Conservation (phyloP, 345 rosid genomes). For the Physaria fendleri region DNA sequence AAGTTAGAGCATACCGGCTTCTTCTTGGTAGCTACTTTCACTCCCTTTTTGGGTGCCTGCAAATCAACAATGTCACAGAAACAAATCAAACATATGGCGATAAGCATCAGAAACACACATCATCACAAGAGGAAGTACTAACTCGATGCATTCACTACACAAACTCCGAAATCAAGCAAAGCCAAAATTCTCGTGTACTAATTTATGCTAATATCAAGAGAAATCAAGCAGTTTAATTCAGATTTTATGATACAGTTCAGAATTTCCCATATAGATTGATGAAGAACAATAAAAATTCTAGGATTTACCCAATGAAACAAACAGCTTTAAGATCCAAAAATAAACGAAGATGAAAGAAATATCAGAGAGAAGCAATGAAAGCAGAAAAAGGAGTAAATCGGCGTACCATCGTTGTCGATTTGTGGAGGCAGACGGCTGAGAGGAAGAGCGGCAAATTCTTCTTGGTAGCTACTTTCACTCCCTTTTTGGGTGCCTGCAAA, state of each 20-base stretch:
- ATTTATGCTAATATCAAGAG: not conserved
- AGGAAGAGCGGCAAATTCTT: conserved; percentile 33
- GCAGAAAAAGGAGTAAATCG: not conserved
- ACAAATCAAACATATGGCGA: not conserved
- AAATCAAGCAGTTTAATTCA: not conserved
- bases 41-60: conserved; percentile 50
- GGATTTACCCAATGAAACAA: not conserved
- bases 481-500: conserved; percentile 44
- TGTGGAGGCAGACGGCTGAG: conserved; percentile 18
- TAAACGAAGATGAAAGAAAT: not conserved
- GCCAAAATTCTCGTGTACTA: not conserved
- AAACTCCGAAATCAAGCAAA: not conserved
- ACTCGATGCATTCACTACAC: not conserved
- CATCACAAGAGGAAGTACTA: not conserved
- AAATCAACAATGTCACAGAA: not conserved
- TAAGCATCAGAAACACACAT: not conserved
- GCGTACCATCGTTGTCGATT: conserved; percentile 18
- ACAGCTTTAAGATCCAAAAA: not conserved
- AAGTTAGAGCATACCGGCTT: conserved; percentile 23
- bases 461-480: conserved; percentile 35
- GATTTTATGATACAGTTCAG: no score
- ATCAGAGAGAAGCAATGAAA: not conserved
- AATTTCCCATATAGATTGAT: not conserved
- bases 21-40: conserved; percentile 36
- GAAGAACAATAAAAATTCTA: not conserved